Percentiles rank a stretch among this genome's conserved stretches.
Evolutionary conservation across 2,329 filamentous ascomycete species (phyloP).

Genomic region (Madurella fahalii): DNA sequence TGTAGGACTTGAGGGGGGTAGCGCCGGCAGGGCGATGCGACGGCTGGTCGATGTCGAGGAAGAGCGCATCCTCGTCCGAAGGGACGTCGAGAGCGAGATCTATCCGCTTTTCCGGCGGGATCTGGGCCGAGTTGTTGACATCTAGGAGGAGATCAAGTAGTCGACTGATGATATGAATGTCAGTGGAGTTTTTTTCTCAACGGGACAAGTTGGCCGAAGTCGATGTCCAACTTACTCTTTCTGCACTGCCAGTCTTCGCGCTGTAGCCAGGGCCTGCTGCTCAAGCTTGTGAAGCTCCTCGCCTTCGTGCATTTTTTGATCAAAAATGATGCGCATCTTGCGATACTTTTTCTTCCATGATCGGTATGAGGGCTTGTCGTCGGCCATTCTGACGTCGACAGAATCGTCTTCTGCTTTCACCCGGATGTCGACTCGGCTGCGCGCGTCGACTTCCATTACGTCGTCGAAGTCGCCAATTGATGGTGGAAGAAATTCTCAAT

Average conservation of each 20-base stretch:
- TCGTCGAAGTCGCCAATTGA: not conserved
- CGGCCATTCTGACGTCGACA: conserved; percentile 33
- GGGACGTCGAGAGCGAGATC: conserved; percentile 56
- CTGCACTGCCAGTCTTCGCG: conserved; percentile 80
- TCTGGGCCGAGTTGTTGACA: conserved; percentile 77
- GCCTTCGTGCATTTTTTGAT: conserved; percentile 72
- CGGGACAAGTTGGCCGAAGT: conserved; percentile 3
- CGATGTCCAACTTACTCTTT: conserved; percentile 67
- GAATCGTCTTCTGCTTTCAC: conserved; percentile 42
- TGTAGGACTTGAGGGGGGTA: conserved; percentile 45
- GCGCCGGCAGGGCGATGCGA: conserved; percentile 47
- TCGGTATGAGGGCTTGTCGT: conserved; percentile 54
- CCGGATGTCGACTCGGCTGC: conserved; percentile 27
- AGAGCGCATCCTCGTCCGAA: conserved; percentile 51
- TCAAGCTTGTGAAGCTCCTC: conserved; percentile 79
- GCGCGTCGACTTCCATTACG: conserved; percentile 31
- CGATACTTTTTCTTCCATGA: conserved; percentile 92
- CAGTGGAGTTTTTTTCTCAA: conserved; percentile 16
- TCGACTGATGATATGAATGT: conserved; percentile 53
- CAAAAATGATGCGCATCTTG: conserved; percentile 79
- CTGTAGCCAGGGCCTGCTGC: conserved; percentile 73
- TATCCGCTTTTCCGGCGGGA: conserved; percentile 70
- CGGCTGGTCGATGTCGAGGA: conserved; percentile 78
- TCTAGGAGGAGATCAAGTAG: conserved; percentile 85
- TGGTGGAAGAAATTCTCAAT: not conserved